Conservation (phyloP, 257 asterid genomes). For the Coffea eugenioides region DNA sequence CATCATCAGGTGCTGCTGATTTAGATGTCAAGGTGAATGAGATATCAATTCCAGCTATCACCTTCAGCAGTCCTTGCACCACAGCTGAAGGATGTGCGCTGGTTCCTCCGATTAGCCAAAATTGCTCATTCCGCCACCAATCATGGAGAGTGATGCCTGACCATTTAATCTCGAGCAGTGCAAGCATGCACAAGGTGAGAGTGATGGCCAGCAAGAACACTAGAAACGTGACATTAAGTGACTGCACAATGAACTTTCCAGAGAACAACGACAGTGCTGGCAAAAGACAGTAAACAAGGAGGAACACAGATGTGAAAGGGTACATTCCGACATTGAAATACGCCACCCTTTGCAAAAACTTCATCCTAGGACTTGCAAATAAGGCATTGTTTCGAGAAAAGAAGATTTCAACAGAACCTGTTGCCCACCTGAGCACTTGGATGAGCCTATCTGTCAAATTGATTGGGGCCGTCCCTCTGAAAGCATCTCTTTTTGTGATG, state of each 20-base stretch:
- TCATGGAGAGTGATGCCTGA: conserved; percentile 84
- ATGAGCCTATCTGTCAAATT: conserved; percentile 75
- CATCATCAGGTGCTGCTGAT: conserved; percentile 64
- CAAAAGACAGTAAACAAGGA: conserved; percentile 69
- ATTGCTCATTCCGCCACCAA: conserved; percentile 98
- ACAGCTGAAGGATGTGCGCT: conserved; percentile 95
- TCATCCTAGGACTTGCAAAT: conserved; percentile 73
- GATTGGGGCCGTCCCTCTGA: conserved; percentile 96
- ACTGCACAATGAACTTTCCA: conserved; percentile 80
- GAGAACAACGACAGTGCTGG: conserved; percentile 90
- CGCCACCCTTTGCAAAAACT: conserved; percentile 78
- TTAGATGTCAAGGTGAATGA: conserved; percentile 85
- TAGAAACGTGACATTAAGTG: conserved; percentile 62
- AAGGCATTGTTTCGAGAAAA: conserved; percentile 84
- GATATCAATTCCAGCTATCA: conserved; percentile 80
- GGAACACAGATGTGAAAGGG: conserved; percentile 83
- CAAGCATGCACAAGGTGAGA: conserved; percentile 62
- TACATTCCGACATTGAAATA: conserved; percentile 88
- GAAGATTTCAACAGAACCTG: conserved; percentile 94
- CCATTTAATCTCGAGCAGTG: conserved; percentile 81
- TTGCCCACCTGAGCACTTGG: conserved; percentile 96
- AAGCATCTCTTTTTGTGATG: conserved; percentile 78
- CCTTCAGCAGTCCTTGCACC: conserved; percentile 78
- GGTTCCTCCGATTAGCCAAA: conserved; percentile 93
- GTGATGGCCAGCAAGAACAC: conserved; percentile 58